Evolutionary conservation across 2,329 filamentous ascomycete genomes (phyloP).

Genomic region (Aspergillus jensenii): DNA sequence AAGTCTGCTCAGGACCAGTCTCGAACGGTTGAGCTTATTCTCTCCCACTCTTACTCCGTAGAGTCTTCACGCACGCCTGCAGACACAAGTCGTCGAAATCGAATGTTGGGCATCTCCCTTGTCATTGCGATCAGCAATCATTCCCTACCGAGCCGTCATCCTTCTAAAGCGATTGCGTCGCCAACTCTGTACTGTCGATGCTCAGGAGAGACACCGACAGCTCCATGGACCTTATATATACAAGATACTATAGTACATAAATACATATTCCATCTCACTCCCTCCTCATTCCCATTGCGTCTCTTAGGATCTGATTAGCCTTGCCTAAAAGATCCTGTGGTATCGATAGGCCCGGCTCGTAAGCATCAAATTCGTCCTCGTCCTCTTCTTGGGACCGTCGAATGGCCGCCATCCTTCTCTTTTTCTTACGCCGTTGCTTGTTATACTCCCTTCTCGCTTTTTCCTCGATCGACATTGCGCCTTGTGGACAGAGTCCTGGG

Average conservation of each 20-base stretch:
- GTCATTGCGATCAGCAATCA: slow-evolving; percentile 6
- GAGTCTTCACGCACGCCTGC: background rate
- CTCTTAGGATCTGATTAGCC: background rate
- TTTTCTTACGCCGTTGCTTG: slow-evolving; percentile 23
- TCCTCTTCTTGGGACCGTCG: slow-evolving; percentile 19
- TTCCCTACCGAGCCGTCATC: background rate
- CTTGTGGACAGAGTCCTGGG: slow-evolving; percentile 23
- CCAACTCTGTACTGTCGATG: background rate
- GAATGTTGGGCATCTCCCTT: background rate
- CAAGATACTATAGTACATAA: background rate
- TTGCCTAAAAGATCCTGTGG: slow-evolving; percentile 14
- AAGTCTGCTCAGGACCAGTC: too few species aligned
- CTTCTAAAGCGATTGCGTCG: background rate
- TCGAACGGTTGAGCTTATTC: too few species aligned
- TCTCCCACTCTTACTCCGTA: too few species aligned
- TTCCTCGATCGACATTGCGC: background rate
- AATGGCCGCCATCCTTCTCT: slow-evolving; percentile 21
- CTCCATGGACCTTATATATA: background rate
- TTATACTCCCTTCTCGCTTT: slow-evolving; percentile 16
- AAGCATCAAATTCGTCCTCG: slow-evolving; percentile 17
- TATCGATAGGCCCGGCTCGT: slow-evolving; percentile 19
- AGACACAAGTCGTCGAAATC: background rate
- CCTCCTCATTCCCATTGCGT: background rate
- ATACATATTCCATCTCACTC: background rate
- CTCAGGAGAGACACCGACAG: background rate